Evolutionary conservation across 2,329 filamentous ascomycete genomes (phyloP).

Genomic region (Cladosporium sp.): DNA sequence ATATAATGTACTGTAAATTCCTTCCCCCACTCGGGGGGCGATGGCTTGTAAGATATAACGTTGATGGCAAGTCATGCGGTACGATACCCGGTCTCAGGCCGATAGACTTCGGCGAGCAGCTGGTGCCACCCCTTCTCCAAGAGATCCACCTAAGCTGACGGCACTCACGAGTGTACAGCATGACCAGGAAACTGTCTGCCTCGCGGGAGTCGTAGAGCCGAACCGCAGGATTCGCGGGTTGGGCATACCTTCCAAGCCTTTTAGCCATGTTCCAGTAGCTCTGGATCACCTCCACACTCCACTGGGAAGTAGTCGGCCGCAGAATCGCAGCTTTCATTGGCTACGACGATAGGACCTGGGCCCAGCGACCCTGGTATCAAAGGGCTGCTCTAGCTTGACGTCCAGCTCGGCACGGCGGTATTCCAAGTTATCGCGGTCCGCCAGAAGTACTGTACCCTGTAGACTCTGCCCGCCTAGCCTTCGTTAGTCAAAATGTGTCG

Average conservation of each 20-base stretch:
- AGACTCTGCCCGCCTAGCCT: not conserved
- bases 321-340: not conserved
- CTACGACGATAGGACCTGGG: not conserved
- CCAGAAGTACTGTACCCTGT: not conserved
- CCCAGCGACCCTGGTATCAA: not conserved
- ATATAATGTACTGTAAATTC: not conserved
- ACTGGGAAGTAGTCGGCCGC: not conserved
- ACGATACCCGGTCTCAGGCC: not conserved
- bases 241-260: not conserved
- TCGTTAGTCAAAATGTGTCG: constrained; percentile 2
- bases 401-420: not conserved
- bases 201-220: not conserved
- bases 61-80: not conserved
- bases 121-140: not conserved
- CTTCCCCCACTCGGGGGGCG: not conserved
- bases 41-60: not conserved
- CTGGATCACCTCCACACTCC: not conserved
- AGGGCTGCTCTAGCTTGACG: not conserved
- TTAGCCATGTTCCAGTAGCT: constrained; percentile 6
- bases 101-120: not conserved
- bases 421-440: not conserved
- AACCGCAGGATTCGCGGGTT: not conserved
- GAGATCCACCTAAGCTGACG: not conserved
- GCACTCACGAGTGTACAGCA: not conserved
- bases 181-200: not conserved